Evolutionary conservation across 257 asterid species (phyloP), one percentile per base, ranked within the genome.

Genomic region (Fraxinus anomala): DNA sequence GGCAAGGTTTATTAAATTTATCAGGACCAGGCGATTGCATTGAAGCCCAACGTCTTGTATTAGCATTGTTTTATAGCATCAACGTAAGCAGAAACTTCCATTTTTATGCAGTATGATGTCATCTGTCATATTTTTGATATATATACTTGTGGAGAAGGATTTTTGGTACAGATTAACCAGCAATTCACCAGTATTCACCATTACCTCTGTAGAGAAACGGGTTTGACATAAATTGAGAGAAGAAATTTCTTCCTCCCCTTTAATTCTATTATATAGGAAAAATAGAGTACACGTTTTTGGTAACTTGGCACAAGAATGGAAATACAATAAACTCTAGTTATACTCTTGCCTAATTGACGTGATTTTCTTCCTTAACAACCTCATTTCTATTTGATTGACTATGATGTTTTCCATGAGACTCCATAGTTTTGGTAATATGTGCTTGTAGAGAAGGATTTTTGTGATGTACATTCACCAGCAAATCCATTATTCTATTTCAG

Each of bases 1-100:
- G 99, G 71, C 99, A 96, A 86, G 99, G 99, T 77, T 86, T 82
- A 51, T 76, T 96, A 77, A 96, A 94, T 86, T 87, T 96, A 77
- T 88, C 98, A 49, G 99, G 99, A 78, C 93, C 97, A 49, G 99
- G 99, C 77, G 99, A 94, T 77, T 84, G 91, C 76, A 90, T 96
- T 69, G 98, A 96, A 90, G 99, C 99, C 77, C 96, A 96, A 76
- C 94, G 91, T 69, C 87, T 96, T 61, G 97, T 96, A 44, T 88
- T 96, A 72, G 92, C 99, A 14, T 86, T 96, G 86, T 96, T 96
- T 80, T 96, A 96, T 76, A 87, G 97, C 83, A 83, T 96, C 86
- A 86, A 96, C 85, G 99, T 96, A 81, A 93, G 97, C 79, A 73
- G 49, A 23, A 28, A 23, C 8, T 63, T 47, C 65, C 13, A 21